Evolutionary conservation across 129 eudicot species (phyloP).

Genomic region (Glebionis coronaria): DNA sequence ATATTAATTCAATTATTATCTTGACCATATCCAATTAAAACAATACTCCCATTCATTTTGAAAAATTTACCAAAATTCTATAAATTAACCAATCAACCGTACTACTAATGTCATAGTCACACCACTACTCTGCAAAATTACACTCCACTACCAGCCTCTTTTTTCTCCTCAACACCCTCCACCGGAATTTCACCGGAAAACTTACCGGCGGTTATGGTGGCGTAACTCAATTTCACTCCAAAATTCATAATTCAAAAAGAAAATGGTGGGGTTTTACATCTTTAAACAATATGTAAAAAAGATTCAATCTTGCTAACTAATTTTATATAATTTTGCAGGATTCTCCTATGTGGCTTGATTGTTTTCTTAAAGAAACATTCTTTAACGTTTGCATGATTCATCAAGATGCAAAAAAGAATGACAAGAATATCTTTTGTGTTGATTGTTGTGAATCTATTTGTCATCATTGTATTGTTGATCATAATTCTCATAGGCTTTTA

Average conservation of each 20-base stretch:
- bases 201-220: slow-evolving; percentile 15
- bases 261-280: slow-evolving; percentile 19
- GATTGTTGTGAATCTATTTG: slow-evolving; percentile 73
- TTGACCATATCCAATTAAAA: background rate
- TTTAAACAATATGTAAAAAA: background rate
- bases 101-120: slow-evolving; percentile 27
- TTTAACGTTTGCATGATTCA: slow-evolving; percentile 69
- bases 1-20: too few relatives aligned
- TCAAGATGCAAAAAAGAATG: slow-evolving; percentile 60
- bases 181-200: slow-evolving; percentile 6
- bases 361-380: slow-evolving; percentile 51
- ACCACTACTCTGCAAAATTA: slow-evolving; percentile 25
- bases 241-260: background rate
- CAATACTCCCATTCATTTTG: background rate
- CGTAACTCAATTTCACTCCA: background rate
- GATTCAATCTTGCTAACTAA: slow-evolving; percentile 4
- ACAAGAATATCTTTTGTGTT: slow-evolving; percentile 72
- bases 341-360: slow-evolving; percentile 62
- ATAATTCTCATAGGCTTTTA: slow-evolving; percentile 68
- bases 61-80: slow-evolving; percentile 12
- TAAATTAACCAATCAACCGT: slow-evolving; percentile 29
- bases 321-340: slow-evolving; percentile 30
- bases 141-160: slow-evolving; percentile 8
- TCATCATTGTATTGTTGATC: slow-evolving; percentile 51
- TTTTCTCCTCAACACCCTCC: background rate